phyloP scores from a whole-genome alignment of 2,329 filamentous ascomycete species.

The Neonectria punicea region DNA sequence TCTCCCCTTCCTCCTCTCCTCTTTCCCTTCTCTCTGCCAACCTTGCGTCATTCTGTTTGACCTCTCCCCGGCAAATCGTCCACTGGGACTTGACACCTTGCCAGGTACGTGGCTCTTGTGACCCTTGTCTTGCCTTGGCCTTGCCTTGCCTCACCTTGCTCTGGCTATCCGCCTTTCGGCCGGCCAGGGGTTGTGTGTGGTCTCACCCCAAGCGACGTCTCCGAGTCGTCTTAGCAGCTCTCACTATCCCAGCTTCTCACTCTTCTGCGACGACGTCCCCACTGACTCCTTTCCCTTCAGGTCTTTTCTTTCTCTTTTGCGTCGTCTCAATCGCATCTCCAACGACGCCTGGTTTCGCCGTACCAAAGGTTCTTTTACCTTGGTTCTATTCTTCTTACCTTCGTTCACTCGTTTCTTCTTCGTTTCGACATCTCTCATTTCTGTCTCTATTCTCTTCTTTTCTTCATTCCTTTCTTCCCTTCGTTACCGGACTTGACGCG shows the following conservation, averaged over 20 bases:
- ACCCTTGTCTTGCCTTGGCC: slow-evolving; percentile 18
- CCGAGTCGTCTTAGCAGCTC: slow-evolving; percentile 28
- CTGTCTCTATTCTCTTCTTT: too few relatives aligned
- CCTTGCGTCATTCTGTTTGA: slow-evolving; percentile 15
- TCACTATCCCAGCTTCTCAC: slow-evolving; percentile 26
- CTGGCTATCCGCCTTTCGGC: slow-evolving; percentile 11
- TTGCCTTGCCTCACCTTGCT: slow-evolving; percentile 10
- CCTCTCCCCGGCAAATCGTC: slow-evolving; percentile 3
- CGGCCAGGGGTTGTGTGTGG: slow-evolving; percentile 10
- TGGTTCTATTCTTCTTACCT: slow-evolving; percentile 25
- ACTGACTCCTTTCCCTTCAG: slow-evolving; percentile 26
- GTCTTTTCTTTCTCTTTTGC: slow-evolving; percentile 33
- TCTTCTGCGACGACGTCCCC: slow-evolving; percentile 34
- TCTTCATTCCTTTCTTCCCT: slow-evolving; percentile 10
- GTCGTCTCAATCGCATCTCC: slow-evolving; percentile 29
- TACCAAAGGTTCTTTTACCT: slow-evolving; percentile 34
- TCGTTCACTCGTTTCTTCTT: slow-evolving; percentile 33
- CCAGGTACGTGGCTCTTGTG: slow-evolving; percentile 20
- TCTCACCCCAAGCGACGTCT: slow-evolving; percentile 27
- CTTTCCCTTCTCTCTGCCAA: not conserved
- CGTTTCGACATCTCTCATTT: slow-evolving; percentile 22
- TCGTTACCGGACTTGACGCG: slow-evolving; percentile 24
- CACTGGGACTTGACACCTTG: slow-evolving; percentile 14
- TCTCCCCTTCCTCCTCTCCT: slow-evolving; percentile 6
- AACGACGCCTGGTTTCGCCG: slow-evolving; percentile 41